These are phyloP conservation scores for Paramarasmius palmivorus DNA, from an alignment of 1,284 basidiomycete genomes.

Conservation along the genomic window DNA sequence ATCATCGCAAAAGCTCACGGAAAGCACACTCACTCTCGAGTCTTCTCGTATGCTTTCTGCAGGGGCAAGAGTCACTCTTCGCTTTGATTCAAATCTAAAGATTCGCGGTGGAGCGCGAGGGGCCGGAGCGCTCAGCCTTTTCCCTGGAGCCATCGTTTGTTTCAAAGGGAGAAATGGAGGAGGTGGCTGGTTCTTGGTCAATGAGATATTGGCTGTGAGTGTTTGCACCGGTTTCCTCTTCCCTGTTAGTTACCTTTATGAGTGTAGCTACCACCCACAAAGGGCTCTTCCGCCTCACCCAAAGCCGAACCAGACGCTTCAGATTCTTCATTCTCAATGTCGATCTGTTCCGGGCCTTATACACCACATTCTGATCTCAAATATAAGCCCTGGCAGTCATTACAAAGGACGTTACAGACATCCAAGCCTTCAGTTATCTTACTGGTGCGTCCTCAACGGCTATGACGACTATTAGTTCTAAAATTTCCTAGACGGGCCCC, in stretches of 20 bases:
- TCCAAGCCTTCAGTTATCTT: conserved; percentile 78
- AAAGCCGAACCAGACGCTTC: conserved; percentile 34
- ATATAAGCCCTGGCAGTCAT: conserved; percentile 66
- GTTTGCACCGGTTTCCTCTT: conserved; percentile 21
- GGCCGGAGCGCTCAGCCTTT: conserved; percentile 74
- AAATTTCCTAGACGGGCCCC: conserved; percentile 72
- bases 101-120: conserved; percentile 67
- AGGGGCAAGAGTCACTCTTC: conserved; percentile 70
- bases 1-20: conserved; percentile 66
- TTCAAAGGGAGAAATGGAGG: conserved; percentile 92
- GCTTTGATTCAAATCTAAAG: conserved; percentile 67
- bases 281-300: conserved; percentile 33
- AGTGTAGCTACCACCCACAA: conserved; percentile 50
- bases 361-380: conserved; percentile 77
- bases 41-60: conserved; percentile 78
- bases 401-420: conserved; percentile 58
- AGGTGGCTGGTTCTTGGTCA: conserved; percentile 82
- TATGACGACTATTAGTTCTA: conserved; percentile 6
- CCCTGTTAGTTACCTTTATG: conserved; percentile 1
- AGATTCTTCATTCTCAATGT: conserved; percentile 57
- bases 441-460: conserved; percentile 53
- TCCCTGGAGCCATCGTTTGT: conserved; percentile 88
- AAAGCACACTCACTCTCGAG: conserved; percentile 76
- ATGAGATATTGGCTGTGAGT: conserved; percentile 78
- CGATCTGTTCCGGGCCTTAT: conserved; percentile 80